These are phyloP conservation scores for Microbotryum saponariae DNA, from an alignment of 1,284 basidiomycete genomes.

Conservation along the genomic window DNA sequence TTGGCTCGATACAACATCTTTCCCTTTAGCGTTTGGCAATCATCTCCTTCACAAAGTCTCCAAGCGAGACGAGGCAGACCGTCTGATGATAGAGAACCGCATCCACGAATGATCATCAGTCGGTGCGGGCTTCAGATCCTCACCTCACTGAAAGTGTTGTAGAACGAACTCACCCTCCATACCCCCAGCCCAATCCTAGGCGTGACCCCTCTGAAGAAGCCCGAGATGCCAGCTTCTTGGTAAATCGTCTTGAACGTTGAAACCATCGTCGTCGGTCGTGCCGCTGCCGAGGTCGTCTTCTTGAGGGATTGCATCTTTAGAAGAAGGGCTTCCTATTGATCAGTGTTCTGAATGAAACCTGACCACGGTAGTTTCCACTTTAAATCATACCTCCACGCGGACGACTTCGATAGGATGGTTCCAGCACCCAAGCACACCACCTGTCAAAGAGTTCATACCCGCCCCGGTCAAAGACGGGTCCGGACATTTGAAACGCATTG, in stretches of 20 bases:
- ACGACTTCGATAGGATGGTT: slow-evolving; percentile 98
- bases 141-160: too few relatives aligned
- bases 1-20: too few relatives aligned
- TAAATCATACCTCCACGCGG: slow-evolving; percentile 69
- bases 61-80: slow-evolving; percentile 37
- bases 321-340: too few relatives aligned
- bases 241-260: too few relatives aligned
- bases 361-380: too few relatives aligned
- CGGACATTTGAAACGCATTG: neutral
- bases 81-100: slow-evolving; percentile 51
- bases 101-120: too few relatives aligned
- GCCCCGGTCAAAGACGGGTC: neutral
- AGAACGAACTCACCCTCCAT: slow-evolving; percentile 49
- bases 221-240: slow-evolving; percentile 61
- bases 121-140: too few relatives aligned
- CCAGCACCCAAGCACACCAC: slow-evolving; percentile 94
- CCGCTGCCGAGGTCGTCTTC: too few relatives aligned
- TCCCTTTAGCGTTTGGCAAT: neutral
- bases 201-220: slow-evolving; percentile 92
- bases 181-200: slow-evolving; percentile 90
- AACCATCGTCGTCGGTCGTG: too few relatives aligned
- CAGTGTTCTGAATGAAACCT: too few relatives aligned
- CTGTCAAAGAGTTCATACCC: neutral
- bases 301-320: too few relatives aligned
- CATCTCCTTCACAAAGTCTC: slow-evolving; percentile 22